Percentiles rank a stretch among this genome's conserved stretches.
phyloP scores from a whole-genome alignment of 1,139 yeast genomes.

The Meyerozyma guilliermondii region DNA sequence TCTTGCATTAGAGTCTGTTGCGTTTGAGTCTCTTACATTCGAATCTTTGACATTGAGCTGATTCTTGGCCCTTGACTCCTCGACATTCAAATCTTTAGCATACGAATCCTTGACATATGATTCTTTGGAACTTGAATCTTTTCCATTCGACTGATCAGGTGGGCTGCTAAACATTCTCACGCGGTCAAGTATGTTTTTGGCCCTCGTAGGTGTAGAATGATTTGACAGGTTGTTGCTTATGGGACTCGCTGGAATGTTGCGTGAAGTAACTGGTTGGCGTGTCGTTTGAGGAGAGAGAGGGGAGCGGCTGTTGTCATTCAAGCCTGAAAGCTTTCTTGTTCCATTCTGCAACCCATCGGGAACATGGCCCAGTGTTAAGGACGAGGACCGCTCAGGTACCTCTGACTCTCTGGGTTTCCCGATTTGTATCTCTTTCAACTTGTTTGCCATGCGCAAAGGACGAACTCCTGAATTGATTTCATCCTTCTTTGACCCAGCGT shows the following conservation, averaged over 20 bases:
- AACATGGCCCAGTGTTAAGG: not conserved
- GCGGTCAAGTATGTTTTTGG: slow-evolving; percentile 29
- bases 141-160: no score
- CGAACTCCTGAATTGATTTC: slow-evolving; percentile 38
- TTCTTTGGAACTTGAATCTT: no score
- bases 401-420: not conserved
- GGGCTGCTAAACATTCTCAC: slow-evolving; percentile 25
- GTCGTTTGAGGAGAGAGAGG: not conserved
- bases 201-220: slow-evolving; percentile 13
- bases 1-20: no score
- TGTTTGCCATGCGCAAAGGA: slow-evolving; percentile 56
- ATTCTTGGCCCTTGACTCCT: no score
- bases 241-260: not conserved
- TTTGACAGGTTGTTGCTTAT: not conserved
- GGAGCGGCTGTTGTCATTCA: not conserved
- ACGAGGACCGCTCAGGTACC: not conserved
- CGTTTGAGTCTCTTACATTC: no score
- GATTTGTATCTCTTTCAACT: slow-evolving; percentile 19
- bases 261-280: not conserved
- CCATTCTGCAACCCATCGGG: not conserved
- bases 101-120: no score
- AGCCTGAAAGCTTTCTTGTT: not conserved
- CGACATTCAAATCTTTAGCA: no score
- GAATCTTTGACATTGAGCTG: no score
- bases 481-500: slow-evolving; percentile 3